Evolutionary conservation across 306 rosid genomes (phyloP), one percentile per base, ranked within the genome.

Genomic region (Citrullus colocynthis): DNA sequence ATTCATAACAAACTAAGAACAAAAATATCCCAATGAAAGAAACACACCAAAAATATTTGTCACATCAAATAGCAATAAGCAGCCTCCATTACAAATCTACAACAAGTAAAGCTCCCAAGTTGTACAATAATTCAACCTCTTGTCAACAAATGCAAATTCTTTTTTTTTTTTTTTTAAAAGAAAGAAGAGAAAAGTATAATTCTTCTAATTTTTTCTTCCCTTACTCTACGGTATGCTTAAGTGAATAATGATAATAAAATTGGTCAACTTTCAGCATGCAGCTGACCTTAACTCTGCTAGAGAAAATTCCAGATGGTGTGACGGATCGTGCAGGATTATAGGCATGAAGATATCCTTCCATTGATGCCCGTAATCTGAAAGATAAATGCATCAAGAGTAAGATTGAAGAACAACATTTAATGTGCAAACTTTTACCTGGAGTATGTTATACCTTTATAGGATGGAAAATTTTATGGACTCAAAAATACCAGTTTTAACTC

Each of bases 331-430:
- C 83, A 60, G 98, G 98, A 80, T 87, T 85, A 79, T 92, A 94
- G 70, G 93, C 97, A 89, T 90, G 93, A 74, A 94, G 89, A 82
- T 81, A 94, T 80, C 96, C 97, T 88, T 85, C 92, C 98, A 94
- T 94, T 36, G 98, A 94, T 78, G 90, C 85, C 67, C 97, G 93
- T 85, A 94, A 80, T 79, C 98, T 94, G 88, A 80, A 85, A 80
- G 41, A 79, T 49, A 79, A 76, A 73, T 42, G 76, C 49, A 61
- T 52, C 75, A 65, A 7, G 20, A 28, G 49, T 41, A 30, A 66
- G 36, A 51, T 32, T 30, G 44, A 37, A 74, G 18, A 41, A 36
- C 30, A 49, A 28, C 48, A 34, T 34, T 65, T 37, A 5, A 65
- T 10, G 73, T 21, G 55, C 18, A 4, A 69, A 69, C 32, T 21